phyloP scores from a whole-genome alignment of 2,329 filamentous ascomycete species.

The Aspergillus eucalypticola region DNA sequence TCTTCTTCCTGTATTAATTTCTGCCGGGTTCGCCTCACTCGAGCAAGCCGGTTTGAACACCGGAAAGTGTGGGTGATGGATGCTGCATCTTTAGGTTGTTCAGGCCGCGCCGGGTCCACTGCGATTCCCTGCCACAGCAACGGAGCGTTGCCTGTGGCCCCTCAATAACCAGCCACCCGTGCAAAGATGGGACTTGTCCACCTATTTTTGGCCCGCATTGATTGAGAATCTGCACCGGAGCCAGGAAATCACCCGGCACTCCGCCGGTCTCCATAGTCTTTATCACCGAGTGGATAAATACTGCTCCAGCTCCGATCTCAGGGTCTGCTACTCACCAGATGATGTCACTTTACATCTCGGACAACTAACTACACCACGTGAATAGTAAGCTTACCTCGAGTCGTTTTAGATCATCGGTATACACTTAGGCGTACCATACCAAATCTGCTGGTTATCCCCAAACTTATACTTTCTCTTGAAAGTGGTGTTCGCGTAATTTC shows the following conservation, averaged over 20 bases:
- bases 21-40: not conserved
- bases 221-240: not conserved
- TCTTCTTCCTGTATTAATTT: not conserved
- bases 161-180: slow-evolving; percentile 17
- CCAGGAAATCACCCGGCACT: slow-evolving; percentile 4
- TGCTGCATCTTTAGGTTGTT: slow-evolving; percentile 9
- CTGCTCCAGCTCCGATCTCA: slow-evolving; percentile 1
- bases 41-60: slow-evolving; percentile 4
- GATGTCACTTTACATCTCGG: not conserved
- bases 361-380: not conserved
- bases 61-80: slow-evolving; percentile 5
- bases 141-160: slow-evolving; percentile 15
- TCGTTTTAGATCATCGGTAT: not conserved
- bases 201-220: slow-evolving; percentile 6
- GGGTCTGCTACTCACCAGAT: not conserved
- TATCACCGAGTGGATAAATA: slow-evolving; percentile 4
- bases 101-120: slow-evolving; percentile 31
- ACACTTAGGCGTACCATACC: not conserved
- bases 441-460: not conserved
- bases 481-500: not conserved
- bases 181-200: not conserved
- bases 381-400: not conserved
- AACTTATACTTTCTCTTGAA: not conserved
- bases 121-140: slow-evolving; percentile 38
- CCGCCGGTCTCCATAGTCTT: slow-evolving; percentile 1